Conservation (phyloP, 352 stramenopile species). For the Phytophthora litchii region DNA sequence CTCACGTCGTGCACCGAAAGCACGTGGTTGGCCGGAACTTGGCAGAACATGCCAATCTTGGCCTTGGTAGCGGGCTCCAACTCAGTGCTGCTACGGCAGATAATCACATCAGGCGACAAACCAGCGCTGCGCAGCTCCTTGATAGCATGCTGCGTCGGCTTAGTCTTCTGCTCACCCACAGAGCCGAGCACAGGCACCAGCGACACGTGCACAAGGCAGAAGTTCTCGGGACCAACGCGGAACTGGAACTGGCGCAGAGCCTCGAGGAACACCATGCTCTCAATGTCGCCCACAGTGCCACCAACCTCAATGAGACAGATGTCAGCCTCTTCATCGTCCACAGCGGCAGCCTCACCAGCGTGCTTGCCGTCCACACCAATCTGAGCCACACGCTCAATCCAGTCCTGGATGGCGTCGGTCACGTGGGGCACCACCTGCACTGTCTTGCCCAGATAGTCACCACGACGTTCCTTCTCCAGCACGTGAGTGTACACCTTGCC, state of each 20-base stretch:
- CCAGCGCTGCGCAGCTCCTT: conserved; percentile 97
- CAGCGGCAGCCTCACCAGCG: conserved; percentile 28
- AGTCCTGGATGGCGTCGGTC: conserved; percentile 94
- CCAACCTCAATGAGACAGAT: conserved; percentile 99
- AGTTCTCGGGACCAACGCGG: conserved; percentile 97
- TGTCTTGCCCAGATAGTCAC: conserved; percentile 99
- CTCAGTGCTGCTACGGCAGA: conserved; percentile 94
- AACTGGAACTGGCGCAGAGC: conserved; percentile 99
- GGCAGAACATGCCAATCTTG: conserved; percentile 99
- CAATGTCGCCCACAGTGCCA: conserved; percentile 99
- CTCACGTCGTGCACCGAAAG: conserved; percentile 99
- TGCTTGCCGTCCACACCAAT: conserved; percentile 91
- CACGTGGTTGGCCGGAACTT: conserved; percentile 95
- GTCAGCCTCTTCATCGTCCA: conserved; percentile 79
- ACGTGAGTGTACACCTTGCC: conserved; percentile 98
- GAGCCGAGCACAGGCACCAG: conserved; percentile 98
- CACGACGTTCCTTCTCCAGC: conserved; percentile 95
- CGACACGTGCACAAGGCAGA: conserved; percentile 99
- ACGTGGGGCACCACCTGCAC: conserved; percentile 98
- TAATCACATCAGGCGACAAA: conserved; percentile 97
- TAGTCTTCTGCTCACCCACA: conserved; percentile 99
- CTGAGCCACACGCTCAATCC: conserved; percentile 98
- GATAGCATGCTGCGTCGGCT: conserved; percentile 99
- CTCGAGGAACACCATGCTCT: conserved; percentile 99
- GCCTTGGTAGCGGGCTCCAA: conserved; percentile 92